phyloP scores from a whole-genome alignment of 2,329 filamentous ascomycete species.

The Fusarium sp. region DNA sequence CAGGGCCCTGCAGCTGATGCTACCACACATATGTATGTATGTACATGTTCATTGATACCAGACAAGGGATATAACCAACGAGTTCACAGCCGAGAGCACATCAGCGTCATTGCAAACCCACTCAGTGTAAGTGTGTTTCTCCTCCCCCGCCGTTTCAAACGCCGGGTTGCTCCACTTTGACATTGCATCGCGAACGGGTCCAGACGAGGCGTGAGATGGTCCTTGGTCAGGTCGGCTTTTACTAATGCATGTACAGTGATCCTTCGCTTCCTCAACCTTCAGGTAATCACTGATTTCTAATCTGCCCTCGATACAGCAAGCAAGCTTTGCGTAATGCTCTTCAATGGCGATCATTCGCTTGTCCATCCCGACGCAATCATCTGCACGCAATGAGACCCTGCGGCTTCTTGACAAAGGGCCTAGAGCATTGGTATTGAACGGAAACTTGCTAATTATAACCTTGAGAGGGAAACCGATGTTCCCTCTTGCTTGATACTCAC shows the following conservation, averaged over 20 bases:
- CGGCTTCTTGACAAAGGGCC: not conserved
- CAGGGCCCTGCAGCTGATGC: conserved; percentile 19
- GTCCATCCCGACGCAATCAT: not conserved
- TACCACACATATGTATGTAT: conserved; percentile 2
- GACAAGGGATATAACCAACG: conserved; percentile 11
- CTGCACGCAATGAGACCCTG: conserved; percentile 15
- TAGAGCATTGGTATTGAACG: not conserved
- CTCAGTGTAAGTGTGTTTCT: not conserved
- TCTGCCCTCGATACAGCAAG: not conserved
- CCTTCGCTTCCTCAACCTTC: conserved; percentile 19
- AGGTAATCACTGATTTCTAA: conserved; percentile 1
- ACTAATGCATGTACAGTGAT: conserved; percentile 20
- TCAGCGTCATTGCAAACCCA: conserved; percentile 12
- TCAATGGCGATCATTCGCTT: not conserved
- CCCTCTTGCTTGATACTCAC: not conserved
- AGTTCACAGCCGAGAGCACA: conserved; percentile 12
- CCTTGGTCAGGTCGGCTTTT: conserved; percentile 13
- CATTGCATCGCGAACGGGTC: conserved; percentile 20
- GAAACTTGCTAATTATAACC: not conserved
- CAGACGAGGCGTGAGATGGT: not conserved
- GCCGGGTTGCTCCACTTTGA: conserved; percentile 15
- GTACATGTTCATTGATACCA: not conserved
- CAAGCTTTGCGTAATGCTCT: not conserved
- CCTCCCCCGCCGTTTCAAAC: conserved; percentile 38
- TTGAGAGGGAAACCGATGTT: not conserved